Evolutionary conservation across 208 protist genomes (phyloP), one percentile per base, ranked within the genome.

Genomic region (Trypanosoma conorhini): DNA sequence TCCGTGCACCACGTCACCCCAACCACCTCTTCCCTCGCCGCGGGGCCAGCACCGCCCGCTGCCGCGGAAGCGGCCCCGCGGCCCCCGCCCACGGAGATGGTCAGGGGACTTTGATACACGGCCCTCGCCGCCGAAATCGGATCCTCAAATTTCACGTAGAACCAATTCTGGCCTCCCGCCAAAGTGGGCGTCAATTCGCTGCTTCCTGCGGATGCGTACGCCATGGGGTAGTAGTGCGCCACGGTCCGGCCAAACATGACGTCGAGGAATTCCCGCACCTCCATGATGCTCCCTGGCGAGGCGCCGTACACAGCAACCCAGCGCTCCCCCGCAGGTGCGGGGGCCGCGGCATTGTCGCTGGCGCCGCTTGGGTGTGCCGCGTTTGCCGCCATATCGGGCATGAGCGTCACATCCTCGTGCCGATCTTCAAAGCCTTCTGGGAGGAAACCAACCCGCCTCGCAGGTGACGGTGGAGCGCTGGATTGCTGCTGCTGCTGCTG

Each of bases 221-320:
- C 59, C 33, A 38, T 17, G 24, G 84, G 78, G 26, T 75, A 28
- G 54, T 70, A 65, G 72, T 92, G 85, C 17, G 74, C 80, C n/a
- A 88, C 74, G 13, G 87, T 91, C 58, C 76, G 78, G n/a, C 89
- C 89, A 35, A 89, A 78, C 65, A 68, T 73, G 58, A 79, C 58
- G 52, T 95, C 89, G n/a, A 95, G 75, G 69, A 75, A 91, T 70
- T 87, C 85, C n/a, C 88, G 85, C 62, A 91, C 79, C 46, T 85
- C 77, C 38, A 89, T 65, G 56, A 90, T 79, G 54, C 63, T 74
- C 51, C 67, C 64, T 0, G 70, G 52, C 3, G 65, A 76, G 4
- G 74, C 81, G 2, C 83, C 83, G 38, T 74, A 82, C 15, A 91
- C 62, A 19, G 75, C 71, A 48, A 91, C 80, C 88, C 88, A 92